These are phyloP conservation scores for Aspergillus unguis DNA, from an alignment of 2,329 filamentous ascomycete genomes.

Conservation along the genomic window DNA sequence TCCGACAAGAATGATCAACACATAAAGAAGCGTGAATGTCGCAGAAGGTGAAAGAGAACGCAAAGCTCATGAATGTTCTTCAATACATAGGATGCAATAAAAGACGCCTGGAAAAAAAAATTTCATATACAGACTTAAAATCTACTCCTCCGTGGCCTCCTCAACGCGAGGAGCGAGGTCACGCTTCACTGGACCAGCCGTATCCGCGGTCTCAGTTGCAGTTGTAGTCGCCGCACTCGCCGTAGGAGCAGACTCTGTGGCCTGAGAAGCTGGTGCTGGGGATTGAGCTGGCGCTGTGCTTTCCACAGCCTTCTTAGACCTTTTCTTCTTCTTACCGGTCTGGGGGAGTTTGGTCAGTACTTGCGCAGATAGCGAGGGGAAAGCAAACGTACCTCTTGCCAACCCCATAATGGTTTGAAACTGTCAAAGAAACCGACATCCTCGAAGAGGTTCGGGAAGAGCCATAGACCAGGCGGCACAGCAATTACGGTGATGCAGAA, in stretches of 20 bases:
- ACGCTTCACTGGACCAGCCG: constrained; percentile 36
- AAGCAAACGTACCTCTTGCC: constrained; percentile 74
- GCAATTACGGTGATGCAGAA: constrained; percentile 90
- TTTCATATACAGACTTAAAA: not conserved
- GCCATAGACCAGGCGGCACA: constrained; percentile 84
- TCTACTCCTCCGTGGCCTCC: constrained; percentile 42
- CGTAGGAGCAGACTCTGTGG: constrained; percentile 21
- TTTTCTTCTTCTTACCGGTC: constrained; percentile 42
- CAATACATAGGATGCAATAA: not conserved
- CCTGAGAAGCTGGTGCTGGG: constrained; percentile 5
- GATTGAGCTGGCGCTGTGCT: constrained; percentile 11
- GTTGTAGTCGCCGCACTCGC: constrained; percentile 33
- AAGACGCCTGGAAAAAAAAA: not conserved
- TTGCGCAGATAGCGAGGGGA: not conserved
- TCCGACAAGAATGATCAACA: not conserved
- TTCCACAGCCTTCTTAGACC: constrained; percentile 27
- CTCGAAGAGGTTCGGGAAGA: constrained; percentile 97
- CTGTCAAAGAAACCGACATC: constrained; percentile 98
- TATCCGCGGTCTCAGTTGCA: constrained; percentile 36
- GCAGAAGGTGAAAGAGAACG: not conserved
- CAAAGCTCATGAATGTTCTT: constrained; percentile 1
- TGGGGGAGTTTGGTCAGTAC: constrained; percentile 17
- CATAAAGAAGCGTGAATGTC: not conserved
- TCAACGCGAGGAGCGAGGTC: constrained; percentile 45
- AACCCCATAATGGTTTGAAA: constrained; percentile 94